Evolutionary conservation across 164 flowering plant species (phyloP).

Genomic region (grape (Vitis vinifera)): ASM3070453v1 NC_081807.1:7052501-7053000

Average conservation of each 20-base stretch:
- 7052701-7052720: conserved; percentile 91
- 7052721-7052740: conserved; percentile 86
- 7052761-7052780: conserved; percentile 77
- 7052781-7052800: neutral
- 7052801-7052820: too few relatives aligned
- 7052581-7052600: conserved; percentile 81
- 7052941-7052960: too few relatives aligned
- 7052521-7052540: conserved; percentile 68
- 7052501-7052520: conserved; percentile 76
- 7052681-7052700: conserved; percentile 89
- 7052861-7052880: too few relatives aligned
- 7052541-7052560: conserved; percentile 78
- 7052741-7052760: conserved; percentile 88
- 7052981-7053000: too few relatives aligned
- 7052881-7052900: too few relatives aligned
- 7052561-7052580: conserved; percentile 60
- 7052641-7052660: conserved; percentile 93
- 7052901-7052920: too few relatives aligned
- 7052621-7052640: conserved; percentile 82
- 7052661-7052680: conserved; percentile 73
- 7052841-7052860: too few relatives aligned
- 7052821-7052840: neutral
- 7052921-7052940: too few relatives aligned
- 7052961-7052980: too few relatives aligned
- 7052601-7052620: conserved; percentile 77